Base-by-base conservation (phyloP, 257 asterid species). In the Dorcoceras hygrometricum region DNA sequence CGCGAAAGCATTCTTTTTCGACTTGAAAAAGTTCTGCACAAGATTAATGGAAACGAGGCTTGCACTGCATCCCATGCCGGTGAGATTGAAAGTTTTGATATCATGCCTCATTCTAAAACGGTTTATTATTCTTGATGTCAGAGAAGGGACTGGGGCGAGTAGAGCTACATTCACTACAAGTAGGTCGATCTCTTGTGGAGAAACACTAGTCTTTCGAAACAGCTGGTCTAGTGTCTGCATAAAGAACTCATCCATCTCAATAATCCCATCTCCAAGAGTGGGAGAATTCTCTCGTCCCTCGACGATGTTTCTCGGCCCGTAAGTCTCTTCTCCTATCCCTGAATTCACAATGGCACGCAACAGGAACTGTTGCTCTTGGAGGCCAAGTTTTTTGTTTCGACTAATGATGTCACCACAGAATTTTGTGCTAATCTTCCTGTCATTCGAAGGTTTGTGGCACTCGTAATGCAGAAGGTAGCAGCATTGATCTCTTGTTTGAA, bases 61-160 rank as follows among this genome's bases (percentile, higher is more conserved):
- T 3, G 75, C 82, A 39, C 86, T 81, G 19, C 86, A 81, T 27
- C 86, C 86, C 86, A 81, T 81, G 26, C 86, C 83, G 0, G 81
- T 57, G 71, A 81, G 79, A 29, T 75, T 71, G 32, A 66, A 81
- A n/a, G 83, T 57, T 43, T 75, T 81, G 26, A 72, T n/a, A 63
- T 75, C 79, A 2, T 75, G 69, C 73, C 81, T 81, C 81, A 81
- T 78, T 23, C 70, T 75, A 77, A 72, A 81, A 54, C 27, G 75
- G 60, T 67, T 72, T 25, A 78, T 39, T 12, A 81, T 78, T 56
- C 79, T 19, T 0, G 81, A 67, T 3, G 79, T 57, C 19, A 81
- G 25, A 4, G 77, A 78, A 56, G 86, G 83, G 46, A 28, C 57
- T 0, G 77, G 14, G 6, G 81, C 59, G 11, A 76, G 63, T 14